Base-by-base conservation (phyloP, 2,329 filamentous ascomycete genomes). In the Ceratocystis destructans region DNA sequence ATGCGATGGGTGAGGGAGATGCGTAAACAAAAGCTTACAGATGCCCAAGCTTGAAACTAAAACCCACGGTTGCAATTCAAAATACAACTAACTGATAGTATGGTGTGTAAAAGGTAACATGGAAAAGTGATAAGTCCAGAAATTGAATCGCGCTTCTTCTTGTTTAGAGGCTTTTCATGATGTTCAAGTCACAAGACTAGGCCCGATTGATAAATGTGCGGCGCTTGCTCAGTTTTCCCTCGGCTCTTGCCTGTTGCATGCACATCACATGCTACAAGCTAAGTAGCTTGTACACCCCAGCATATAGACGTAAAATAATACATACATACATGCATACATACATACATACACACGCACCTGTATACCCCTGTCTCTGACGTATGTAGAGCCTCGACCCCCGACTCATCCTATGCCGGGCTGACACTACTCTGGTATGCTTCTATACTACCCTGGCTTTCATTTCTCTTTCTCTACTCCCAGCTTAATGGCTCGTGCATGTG, bases 341-440 rank as follows among this genome's bases (percentile, higher is more conserved):
- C 22, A 25, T 25, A 25, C 22, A 25, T 25, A 25, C 22, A 25
- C 2, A 25, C 22, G 22, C 2, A 25, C 22, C 2, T 7, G 22
- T 22, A 10, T 3, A 59, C 55, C 55, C 55, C 55, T 59, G 55
- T 59, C 55, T 59, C 28, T 59, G 55, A 59, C 55, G 55, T 59
- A 59, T 59, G 28, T 59, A 33, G 15, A 37, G 55, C 25, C 55
- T 59, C 28, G 8, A 31, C 48, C 25, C 55, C 37, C 28, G 8
- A 31, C 48, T 3, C 48, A 22, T 53, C 22, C 48, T 25, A 8
- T 53, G 12, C 48, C 20, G 48, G 22, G 20, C 48, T 53, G 37
- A 53, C 48, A 53, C 25, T 3, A 12, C 25, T 28, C 6, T 15
- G 20, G 28, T 25, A 28, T 10, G 4, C 48, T 22, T 25, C 8